Percentiles rank a stretch among this genome's conserved stretches.
These are phyloP conservation scores for Aspergillus aculeatinus DNA, from an alignment of 2,329 filamentous ascomycete genomes.

Conservation along the genomic window DNA sequence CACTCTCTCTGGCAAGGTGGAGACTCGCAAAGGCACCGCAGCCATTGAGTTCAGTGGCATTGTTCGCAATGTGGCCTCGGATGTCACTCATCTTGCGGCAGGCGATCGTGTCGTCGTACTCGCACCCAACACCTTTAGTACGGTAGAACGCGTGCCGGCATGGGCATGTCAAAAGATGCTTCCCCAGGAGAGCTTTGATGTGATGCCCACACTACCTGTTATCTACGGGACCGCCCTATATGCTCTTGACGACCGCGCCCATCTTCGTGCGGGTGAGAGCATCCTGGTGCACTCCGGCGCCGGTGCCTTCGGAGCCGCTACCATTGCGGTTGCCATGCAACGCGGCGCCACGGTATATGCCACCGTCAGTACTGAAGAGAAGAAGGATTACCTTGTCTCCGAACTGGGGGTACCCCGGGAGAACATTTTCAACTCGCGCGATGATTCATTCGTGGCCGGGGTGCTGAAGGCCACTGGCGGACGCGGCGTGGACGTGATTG, in stretches of 20 bases:
- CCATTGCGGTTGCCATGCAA: conserved; percentile 24
- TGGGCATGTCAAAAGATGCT: no score
- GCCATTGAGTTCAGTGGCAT: no score
- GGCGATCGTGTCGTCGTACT: no score
- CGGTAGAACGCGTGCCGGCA: no score
- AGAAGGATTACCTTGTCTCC: conserved; percentile 24
- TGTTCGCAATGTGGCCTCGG: no score
- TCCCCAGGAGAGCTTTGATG: no score
- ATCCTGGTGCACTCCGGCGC: conserved; percentile 24
- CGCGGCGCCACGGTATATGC: conserved; percentile 25
- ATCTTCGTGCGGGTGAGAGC: conserved; percentile 8
- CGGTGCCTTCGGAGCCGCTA: conserved; percentile 26
- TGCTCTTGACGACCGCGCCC: neutral
- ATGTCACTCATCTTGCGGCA: no score
- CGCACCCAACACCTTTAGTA: no score
- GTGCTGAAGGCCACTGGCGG: conserved; percentile 1
- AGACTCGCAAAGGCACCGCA: no score
- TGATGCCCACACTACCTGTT: neutral
- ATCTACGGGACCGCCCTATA: conserved; percentile 4
- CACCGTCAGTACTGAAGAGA: conserved; percentile 24
- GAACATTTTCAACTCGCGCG: conserved; percentile 9
- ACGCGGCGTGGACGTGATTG: conserved; percentile 13
- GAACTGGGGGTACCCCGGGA: conserved; percentile 6
- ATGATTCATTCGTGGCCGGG: neutral
- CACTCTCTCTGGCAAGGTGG: no score